phyloP scores from a whole-genome alignment of 768 basidiomycete genomes.

The Leccinellum luteum region DNA sequence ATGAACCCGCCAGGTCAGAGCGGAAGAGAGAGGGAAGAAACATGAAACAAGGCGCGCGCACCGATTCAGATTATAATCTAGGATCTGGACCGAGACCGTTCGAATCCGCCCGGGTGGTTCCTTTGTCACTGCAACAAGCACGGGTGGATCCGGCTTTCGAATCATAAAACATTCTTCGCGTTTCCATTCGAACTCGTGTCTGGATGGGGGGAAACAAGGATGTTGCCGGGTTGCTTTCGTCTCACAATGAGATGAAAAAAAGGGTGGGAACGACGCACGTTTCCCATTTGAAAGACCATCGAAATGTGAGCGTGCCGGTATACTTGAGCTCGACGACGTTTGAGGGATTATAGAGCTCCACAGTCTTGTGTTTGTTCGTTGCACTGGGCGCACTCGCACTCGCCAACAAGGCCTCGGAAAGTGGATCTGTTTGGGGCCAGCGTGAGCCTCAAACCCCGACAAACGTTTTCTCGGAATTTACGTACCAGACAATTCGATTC shows the following conservation, averaged over 20 bases:
- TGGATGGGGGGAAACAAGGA: slow-evolving; percentile 25
- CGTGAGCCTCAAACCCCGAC: background rate
- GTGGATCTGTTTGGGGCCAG: slow-evolving; percentile 52
- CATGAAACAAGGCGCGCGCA: slow-evolving; percentile 19
- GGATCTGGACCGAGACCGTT: slow-evolving; percentile 65
- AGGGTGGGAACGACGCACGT: slow-evolving; percentile 46
- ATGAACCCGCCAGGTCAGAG: background rate
- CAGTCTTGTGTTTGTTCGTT: slow-evolving; percentile 67
- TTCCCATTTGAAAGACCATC: slow-evolving; percentile 83
- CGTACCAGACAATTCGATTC: slow-evolving; percentile 67
- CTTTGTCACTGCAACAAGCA: slow-evolving; percentile 78
- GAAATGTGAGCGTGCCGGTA: slow-evolving; percentile 70
- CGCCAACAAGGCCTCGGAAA: slow-evolving; percentile 67
- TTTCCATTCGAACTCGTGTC: slow-evolving; percentile 85
- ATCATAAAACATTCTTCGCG: slow-evolving; percentile 80
- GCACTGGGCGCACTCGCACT: slow-evolving; percentile 63
- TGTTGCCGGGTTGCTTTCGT: slow-evolving; percentile 44
- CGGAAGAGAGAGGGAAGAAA: background rate
- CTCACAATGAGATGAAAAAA: background rate
- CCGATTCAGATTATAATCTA: slow-evolving; percentile 86
- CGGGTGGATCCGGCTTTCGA: slow-evolving; percentile 84
- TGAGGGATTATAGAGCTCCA: slow-evolving; percentile 76
- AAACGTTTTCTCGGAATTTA: background rate
- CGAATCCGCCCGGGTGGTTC: slow-evolving; percentile 67
- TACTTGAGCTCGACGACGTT: slow-evolving; percentile 67